These are phyloP conservation scores for Phaeotremella fagi DNA, from an alignment of 768 basidiomycete species.

Conservation along the genomic window DNA sequence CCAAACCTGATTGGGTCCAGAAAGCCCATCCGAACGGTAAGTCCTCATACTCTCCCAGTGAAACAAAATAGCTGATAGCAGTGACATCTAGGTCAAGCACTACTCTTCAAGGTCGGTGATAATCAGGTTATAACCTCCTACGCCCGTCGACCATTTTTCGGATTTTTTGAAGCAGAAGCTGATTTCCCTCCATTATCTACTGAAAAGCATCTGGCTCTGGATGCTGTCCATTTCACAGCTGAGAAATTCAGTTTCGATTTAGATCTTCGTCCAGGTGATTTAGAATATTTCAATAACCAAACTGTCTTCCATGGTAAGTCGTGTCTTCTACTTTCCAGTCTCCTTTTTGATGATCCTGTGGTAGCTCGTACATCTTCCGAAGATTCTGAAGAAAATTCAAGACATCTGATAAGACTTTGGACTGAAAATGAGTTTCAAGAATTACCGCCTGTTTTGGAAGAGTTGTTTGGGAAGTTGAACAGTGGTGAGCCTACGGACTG, in stretches of 20 bases:
- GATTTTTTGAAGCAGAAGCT: slow-evolving; percentile 20
- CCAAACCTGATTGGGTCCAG: slow-evolving; percentile 15
- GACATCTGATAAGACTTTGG: slow-evolving; percentile 22
- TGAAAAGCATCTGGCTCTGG: slow-evolving; percentile 27
- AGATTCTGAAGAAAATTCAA: slow-evolving; percentile 18
- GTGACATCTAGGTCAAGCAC: background rate
- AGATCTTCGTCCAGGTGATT: slow-evolving; percentile 23
- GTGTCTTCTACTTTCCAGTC: too few species aligned
- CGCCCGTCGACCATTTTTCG: slow-evolving; percentile 25
- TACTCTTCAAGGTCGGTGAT: slow-evolving; percentile 5
- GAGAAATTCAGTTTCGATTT: slow-evolving; percentile 26
- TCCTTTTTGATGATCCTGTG: too few species aligned
- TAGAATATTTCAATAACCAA: slow-evolving; percentile 29
- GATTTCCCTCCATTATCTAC: slow-evolving; percentile 15
- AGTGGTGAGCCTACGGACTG: slow-evolving; percentile 4
- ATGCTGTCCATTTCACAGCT: slow-evolving; percentile 28
- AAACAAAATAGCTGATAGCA: too few species aligned
- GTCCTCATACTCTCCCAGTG: too few species aligned
- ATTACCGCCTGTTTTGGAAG: slow-evolving; percentile 9
- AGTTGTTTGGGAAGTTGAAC: background rate
- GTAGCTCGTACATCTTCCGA: slow-evolving; percentile 20
- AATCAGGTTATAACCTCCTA: slow-evolving; percentile 18
- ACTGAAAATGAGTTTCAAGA: slow-evolving; percentile 10
- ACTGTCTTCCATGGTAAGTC: slow-evolving; percentile 23
- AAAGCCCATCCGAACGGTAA: slow-evolving; percentile 10